Evolutionary conservation across 2,329 filamentous ascomycete genomes (phyloP), one percentile per base, ranked within the genome.

Genomic region (Plectosphaerella cucumerina): DNA sequence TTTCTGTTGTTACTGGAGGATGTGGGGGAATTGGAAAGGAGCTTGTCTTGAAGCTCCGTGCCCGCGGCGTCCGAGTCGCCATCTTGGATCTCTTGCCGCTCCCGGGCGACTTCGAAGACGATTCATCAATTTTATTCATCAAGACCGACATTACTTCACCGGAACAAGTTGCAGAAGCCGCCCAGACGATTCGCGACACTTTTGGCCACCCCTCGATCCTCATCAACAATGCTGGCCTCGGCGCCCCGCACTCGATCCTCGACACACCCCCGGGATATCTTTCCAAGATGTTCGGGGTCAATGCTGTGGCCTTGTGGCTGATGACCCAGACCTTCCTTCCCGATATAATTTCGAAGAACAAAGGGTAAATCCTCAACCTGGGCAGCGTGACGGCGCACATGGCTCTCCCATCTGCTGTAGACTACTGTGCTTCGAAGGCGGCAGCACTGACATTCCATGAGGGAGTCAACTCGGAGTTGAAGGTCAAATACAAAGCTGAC

Each of bases 281-380:
- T 53, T 72, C 73, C 20, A 73, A 76, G 50, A 80, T 79, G 51
- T 83, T 85, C 64, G 75, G 77, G 49, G 77, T 85, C 53, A 85
- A 85, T 62, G 69, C 76, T 1, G 64, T 84, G 17, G 67, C 76
- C 0, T 80, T 84, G 65, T 84, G 80, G 69, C 77, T 75, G 65
- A 70, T 82, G 9, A 67, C 74, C 1, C 76, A 79, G 58, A 72
- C 80, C 52, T 84, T 85, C 62, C 66, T 85, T 1, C 82, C 82
- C 0, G 58, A 63, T 43, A 82, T 85, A 73, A 65, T 81, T 37
- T 57, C 64, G n/a, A 58, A 60, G 4, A 80, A 84, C 65, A 82
- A 85, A 65, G 82, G 82, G 22, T 81, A 83, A 70, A 62, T 85
- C 39, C 76, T 85, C 37, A 85, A 80, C 1, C 71, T 85, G 31